Base-by-base conservation (phyloP, 768 basidiomycete genomes). In the Paxillus involutus region DNA sequence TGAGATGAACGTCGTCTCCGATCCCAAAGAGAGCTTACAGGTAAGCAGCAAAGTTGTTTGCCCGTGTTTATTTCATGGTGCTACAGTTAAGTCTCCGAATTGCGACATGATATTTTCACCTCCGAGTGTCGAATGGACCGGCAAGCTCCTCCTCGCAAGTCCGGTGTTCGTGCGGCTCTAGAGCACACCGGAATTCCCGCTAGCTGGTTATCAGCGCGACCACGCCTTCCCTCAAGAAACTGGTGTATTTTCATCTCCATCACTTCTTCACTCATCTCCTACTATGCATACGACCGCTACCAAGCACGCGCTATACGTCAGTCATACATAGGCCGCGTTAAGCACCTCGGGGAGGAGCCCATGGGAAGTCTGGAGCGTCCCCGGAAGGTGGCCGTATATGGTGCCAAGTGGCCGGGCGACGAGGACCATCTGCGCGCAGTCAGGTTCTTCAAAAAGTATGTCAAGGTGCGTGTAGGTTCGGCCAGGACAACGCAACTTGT, bases 361-460 rank as follows among this genome's bases (percentile, higher is more conserved):
- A 70, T 90, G 60, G 80, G 78, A 52, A 79, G 82, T 9, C 68
- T 86, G 60, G 91, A 84, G 17, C 72, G 79, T 47, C 84, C 89
- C 5, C 82, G 94, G 33, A 90, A 86, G 65, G 85, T 97, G 53
- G 86, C 79, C 8, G 94, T 98, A 17, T 92, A 91, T 62, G 92
- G 88, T 33, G 81, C 84, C 26, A 91, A 90, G 71, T 97, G 94
- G 85, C 95, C 95, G 0, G 94, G 90, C 26, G 97, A 99, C 70
- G 92, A 95, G 63, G 94, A 98, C 67, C 85, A 86, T 58, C 86
- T 94, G 67, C 82, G 89, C 54, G 80, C 85, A 52, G 75, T 91
- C 69, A 86, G 79, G 73, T 92, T 93, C 77, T 98, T 98, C 77
- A 88, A 91, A 70, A 93, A 91, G 78, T 98, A 97, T 73, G 84